Evolutionary conservation across 2,329 filamentous ascomycete species (phyloP), one percentile per base, ranked within the genome.

Genomic region (Fusarium sp.): DNA sequence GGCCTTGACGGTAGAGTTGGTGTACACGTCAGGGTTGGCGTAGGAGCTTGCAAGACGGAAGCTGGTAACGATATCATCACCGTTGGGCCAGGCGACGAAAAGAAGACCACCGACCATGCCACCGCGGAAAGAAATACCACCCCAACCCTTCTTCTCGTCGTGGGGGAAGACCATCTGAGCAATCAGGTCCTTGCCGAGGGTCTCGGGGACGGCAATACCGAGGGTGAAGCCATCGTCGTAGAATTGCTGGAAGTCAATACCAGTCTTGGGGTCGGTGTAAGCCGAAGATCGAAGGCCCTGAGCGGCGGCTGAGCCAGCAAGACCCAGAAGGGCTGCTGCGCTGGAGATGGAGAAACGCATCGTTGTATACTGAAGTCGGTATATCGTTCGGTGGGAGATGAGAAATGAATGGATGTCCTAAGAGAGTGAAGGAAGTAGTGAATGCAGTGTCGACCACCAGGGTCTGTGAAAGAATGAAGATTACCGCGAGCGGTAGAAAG

Each of bases 191-290:
- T 80, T 80, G 2, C 75, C 79, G 15, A 82, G 75, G 13, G 76
- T 81, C 62, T 84, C 78, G 2, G 85, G 85, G 3, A 87, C 73
- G 2, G 82, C 84, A 39, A 88, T 78, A 70, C 84, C 84, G 55
- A 86, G 82, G 25, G 73, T 78, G 71, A 78, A 86, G 23, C 80
- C 81, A 25, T 77, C 69, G 30, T 78, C 71, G 6, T 61, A 62
- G 52, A 77, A 80, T 8, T 75, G 74, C 50, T 80, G 75, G 64
- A 82, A 85, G 9, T 78, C 76, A 59, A 85, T 85, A 23, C 81
- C 81, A 4, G 83, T 84, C 52, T 78, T 76, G 46, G 78, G 70
- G 37, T 84, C 82, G 8, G 75, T 79, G 66, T 81, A 83, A 23
- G 75, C 62, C 0, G 70, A 57, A 1, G 72, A 58, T 37, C 67